Conservation (phyloP, 768 basidiomycete genomes). For the Termitomyces titanicus region DNA sequence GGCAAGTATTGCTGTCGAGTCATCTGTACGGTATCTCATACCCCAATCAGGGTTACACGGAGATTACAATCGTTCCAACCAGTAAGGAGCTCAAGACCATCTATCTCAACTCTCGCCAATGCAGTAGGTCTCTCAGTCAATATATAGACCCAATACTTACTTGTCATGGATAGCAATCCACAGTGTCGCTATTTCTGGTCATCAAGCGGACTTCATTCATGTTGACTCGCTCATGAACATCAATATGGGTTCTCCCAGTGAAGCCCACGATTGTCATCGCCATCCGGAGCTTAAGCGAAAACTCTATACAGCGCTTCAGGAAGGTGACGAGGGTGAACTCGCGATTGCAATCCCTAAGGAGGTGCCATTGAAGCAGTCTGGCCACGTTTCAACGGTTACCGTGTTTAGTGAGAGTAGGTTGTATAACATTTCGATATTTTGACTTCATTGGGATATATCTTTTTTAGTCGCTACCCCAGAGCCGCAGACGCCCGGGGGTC, state of each 20-base stretch:
- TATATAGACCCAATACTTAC: slow-evolving; percentile 11
- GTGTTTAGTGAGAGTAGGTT: slow-evolving; percentile 57
- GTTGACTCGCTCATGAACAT: slow-evolving; percentile 71
- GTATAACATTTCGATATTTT: neutral
- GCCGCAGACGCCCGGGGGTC: slow-evolving; percentile 60
- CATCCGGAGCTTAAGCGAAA: slow-evolving; percentile 94
- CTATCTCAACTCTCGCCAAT: slow-evolving; percentile 86
- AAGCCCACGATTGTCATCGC: slow-evolving; percentile 75
- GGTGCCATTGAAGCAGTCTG: slow-evolving; percentile 60
- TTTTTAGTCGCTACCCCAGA: slow-evolving; percentile 72
- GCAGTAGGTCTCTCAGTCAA: slow-evolving; percentile 49
- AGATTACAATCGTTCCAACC: slow-evolving; percentile 84
- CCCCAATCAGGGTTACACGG: slow-evolving; percentile 77
- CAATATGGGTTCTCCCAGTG: slow-evolving; percentile 45
- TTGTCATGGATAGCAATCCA: slow-evolving; percentile 52
- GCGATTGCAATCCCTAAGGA: slow-evolving; percentile 83
- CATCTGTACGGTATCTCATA: slow-evolving; percentile 16
- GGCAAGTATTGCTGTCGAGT: slow-evolving; percentile 41
- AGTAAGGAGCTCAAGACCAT: slow-evolving; percentile 77
- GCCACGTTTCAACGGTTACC: slow-evolving; percentile 37
- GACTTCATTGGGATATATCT: neutral
- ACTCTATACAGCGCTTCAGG: slow-evolving; percentile 85
- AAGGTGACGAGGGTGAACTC: slow-evolving; percentile 92
- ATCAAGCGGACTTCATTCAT: slow-evolving; percentile 74
- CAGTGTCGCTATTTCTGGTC: slow-evolving; percentile 67